Base-by-base conservation (phyloP, 78 protist species). In the slime mould (Dictyostelium discoideum) region DNA sequence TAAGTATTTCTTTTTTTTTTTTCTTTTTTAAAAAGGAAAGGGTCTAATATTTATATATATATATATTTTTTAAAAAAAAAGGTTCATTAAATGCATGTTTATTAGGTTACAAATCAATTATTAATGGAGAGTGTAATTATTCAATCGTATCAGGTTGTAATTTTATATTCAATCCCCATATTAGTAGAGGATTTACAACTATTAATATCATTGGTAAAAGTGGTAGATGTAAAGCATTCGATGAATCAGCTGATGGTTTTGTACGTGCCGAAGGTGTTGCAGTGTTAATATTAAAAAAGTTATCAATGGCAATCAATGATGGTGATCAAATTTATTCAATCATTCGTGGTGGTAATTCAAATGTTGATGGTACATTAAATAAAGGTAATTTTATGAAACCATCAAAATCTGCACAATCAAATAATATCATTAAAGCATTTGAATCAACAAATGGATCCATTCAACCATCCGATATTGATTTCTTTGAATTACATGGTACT, bases 401-500 rank as follows among this genome's bases (percentile, higher is more conserved):
- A 40, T 80, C 85, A 24, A 26, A 26, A 22, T 1, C 0, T 2
- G 65, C 85, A 5, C 74, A 20, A 78, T 29, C 26, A 5, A 92
- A 80, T 83, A 97, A 50, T 72, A 93, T 29, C 83, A 63, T 0
- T 6, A 0, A 3, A 44, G 97, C 98, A 50, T 26, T 96, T 2
- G 72, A 44, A 7, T 6, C 20, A 1, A 74, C 85, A 0, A 32
- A 69, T 16, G 46, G 76, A 2, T 73, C 79, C 8, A 9, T 80
- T 1, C 4, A 37, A 1, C 69, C 74, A 50, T 0, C 4, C 0
- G 85, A 77, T 54, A 89, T 96, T 7, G 77, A 20, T 10, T 97
- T 79, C n/a, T 54, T 97, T 69, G 99, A 98, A 69, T 67, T 97
- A 32, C 98, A 98, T 48, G 98, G 98, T 9, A 97, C 99, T 5